Evolutionary conservation across 495 filamentous ascomycete species (phyloP).

Genomic region (Annulohypoxylon maeteangense): DNA sequence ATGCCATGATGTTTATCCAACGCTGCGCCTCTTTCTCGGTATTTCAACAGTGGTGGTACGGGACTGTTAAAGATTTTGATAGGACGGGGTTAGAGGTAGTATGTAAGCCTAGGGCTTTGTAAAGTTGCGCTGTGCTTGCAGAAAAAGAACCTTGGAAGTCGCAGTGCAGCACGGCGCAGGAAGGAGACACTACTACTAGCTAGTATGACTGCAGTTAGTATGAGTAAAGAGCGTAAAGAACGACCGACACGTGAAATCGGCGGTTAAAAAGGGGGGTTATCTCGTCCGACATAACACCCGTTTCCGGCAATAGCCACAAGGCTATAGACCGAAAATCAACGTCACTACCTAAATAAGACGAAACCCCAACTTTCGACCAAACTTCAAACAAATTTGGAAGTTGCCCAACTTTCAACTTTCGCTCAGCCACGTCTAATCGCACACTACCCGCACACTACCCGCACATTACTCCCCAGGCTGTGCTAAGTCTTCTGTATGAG

Average conservation of each 20-base stretch:
- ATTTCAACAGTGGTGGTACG: slow-evolving; percentile 1
- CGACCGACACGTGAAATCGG: slow-evolving; percentile 22
- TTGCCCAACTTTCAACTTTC: neutral
- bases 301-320: slow-evolving; percentile 21
- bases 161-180: slow-evolving; percentile 7
- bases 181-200: neutral
- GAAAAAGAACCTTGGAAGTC: slow-evolving; percentile 22
- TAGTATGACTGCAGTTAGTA: neutral
- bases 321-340: slow-evolving; percentile 34
- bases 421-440: slow-evolving; percentile 33
- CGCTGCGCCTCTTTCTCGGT: slow-evolving; percentile 30
- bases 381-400: neutral
- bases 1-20: slow-evolving; percentile 8
- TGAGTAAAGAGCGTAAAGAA: slow-evolving; percentile 8
- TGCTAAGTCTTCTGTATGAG: slow-evolving; percentile 19
- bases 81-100: neutral
- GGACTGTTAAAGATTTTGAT: slow-evolving; percentile 1
- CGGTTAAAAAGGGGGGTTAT: neutral
- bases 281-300: neutral
- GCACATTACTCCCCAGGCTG: slow-evolving; percentile 23
- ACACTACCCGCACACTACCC: slow-evolving; percentile 21
- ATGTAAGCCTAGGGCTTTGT: slow-evolving; percentile 13
- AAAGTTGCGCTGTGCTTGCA: slow-evolving; percentile 36
- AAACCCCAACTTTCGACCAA: slow-evolving; percentile 7
- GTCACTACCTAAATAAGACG: slow-evolving; percentile 19